Base-by-base conservation (phyloP, 2,329 filamentous ascomycete species). In the Alternaria metachromatica region DNA sequence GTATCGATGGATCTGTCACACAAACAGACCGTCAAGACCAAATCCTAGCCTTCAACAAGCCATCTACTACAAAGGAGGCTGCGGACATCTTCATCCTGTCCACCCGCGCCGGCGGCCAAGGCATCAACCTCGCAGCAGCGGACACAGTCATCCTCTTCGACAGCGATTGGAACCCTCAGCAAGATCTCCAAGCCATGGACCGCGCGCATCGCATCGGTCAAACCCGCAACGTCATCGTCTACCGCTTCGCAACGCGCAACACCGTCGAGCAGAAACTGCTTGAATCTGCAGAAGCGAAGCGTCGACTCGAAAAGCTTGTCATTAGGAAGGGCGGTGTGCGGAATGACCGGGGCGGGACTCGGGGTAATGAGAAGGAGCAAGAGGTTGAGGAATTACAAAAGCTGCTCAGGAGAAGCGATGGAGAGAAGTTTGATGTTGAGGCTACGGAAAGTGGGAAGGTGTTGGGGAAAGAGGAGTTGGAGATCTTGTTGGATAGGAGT, bases 141-240 rank as follows among this genome's bases (percentile, higher is more conserved):
- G 95, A 98, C 72, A 97, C 95, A 0, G 95, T 97, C 11, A 91
- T 98, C 49, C 84, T 98, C 0, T 98, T 96, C 71, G 95, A 98
- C 79, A 89, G 86, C 10, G 89, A 97, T 73, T 97, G 95, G 89
- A 99, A 99, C 72, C 96, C 96, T 0, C 96, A 99, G 78, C 95
- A 97, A 76, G 96, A 99, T 78, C 85, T 99, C 0, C 96, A 99
- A 76, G 96, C 96, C 0, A 96, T 98, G 80, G 96, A 99, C 75
- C 92, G 96, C 6, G 94, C 93, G 1, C 96, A 99, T 77, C 89
- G 96, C 12, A 98, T 99, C 66, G 96, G 96, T 0, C 96, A 99
- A 79, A 97, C 90, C 1, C 87, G 90, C 3, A 96, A 96, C 0
- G 96, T 99, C 1, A 89, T 99, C 20, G 91, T 99, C 0, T 99